Conservation (phyloP, 164 flowering plant species). For the Cinnamomum micranthum region DNA sequence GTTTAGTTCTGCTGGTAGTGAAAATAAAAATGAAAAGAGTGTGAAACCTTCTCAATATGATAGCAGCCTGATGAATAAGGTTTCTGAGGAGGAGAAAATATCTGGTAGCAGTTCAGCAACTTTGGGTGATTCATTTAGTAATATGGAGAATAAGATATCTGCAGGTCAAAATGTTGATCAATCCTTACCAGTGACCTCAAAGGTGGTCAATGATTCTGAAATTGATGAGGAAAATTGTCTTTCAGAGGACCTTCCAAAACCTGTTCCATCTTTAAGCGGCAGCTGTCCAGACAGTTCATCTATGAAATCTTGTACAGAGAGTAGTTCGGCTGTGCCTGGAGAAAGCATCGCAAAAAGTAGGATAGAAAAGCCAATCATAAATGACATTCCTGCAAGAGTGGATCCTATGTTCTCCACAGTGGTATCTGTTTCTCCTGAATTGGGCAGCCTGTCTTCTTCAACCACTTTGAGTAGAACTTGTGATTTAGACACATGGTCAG, state of each 20-base stretch:
- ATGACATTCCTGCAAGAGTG: slow-evolving; percentile 8
- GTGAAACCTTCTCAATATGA: not conserved
- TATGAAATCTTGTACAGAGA: not conserved
- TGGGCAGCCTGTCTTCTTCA: not conserved
- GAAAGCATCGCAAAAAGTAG: not conserved
- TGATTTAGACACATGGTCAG: slow-evolving; percentile 1
- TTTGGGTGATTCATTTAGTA: not conserved
- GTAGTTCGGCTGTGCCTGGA: not conserved
- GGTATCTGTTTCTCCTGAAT: slow-evolving; percentile 8
- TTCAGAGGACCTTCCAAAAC: not conserved
- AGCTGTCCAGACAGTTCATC: slow-evolving; percentile 5
- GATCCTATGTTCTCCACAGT: slow-evolving; percentile 11
- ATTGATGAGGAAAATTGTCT: not conserved
- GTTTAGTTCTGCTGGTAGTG: not conserved
- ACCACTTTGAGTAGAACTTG: not conserved
- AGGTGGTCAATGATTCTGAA: slow-evolving; percentile 4
- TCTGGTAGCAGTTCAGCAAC: not conserved
- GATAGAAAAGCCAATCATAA: not conserved
- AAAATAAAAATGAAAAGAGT: not conserved
- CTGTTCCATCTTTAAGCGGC: not conserved
- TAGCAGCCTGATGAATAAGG: not conserved
- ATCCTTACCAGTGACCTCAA: slow-evolving; percentile 2
- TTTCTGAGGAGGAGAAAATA: not conserved
- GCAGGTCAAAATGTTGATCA: slow-evolving; percentile 3
- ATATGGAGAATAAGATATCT: not conserved